These are phyloP conservation scores for Xylaria hypoxylon DNA, from an alignment of 2,329 filamentous ascomycete species.

Conservation along the genomic window DNA sequence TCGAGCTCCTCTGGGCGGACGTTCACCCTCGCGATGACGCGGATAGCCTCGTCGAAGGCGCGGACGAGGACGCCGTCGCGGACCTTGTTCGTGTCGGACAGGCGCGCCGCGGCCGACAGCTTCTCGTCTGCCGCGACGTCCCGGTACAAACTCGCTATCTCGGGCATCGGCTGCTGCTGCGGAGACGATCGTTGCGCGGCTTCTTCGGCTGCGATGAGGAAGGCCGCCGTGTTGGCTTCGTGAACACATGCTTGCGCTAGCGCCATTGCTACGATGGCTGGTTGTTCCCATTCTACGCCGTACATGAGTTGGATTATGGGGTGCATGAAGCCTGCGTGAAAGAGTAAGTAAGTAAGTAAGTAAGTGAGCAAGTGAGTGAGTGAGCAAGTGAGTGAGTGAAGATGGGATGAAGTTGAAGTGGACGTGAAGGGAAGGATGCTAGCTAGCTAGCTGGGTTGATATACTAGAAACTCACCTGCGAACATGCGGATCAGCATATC, in stretches of 20 bases:
- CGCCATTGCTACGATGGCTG: constrained; percentile 82
- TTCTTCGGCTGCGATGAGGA: constrained; percentile 67
- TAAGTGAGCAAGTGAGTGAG: no score
- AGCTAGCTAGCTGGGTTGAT: not conserved
- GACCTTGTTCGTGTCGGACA: constrained; percentile 71
- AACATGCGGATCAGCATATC: constrained; percentile 77
- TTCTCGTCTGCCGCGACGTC: constrained; percentile 67
- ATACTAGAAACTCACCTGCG: constrained; percentile 59
- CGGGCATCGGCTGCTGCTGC: constrained; percentile 50
- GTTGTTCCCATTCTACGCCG: constrained; percentile 84
- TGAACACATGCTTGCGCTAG: constrained; percentile 83
- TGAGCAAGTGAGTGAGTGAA: no score
- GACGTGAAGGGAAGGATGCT: not conserved
- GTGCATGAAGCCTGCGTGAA: constrained; percentile 72
- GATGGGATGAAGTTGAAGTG: not conserved
- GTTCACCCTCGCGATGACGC: constrained; percentile 68
- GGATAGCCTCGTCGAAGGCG: constrained; percentile 72
- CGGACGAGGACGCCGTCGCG: constrained; percentile 74
- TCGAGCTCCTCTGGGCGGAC: constrained; percentile 68
- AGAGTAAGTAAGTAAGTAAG: constrained; percentile 1
- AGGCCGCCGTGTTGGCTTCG: constrained; percentile 63
- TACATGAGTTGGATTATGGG: constrained; percentile 89
- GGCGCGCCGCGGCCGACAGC: constrained; percentile 64
- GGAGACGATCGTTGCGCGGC: constrained; percentile 52
- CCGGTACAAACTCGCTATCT: constrained; percentile 70